Evolutionary conservation across 73 alveolate species (phyloP).

Genomic region (Stentor coeruleus): DNA sequence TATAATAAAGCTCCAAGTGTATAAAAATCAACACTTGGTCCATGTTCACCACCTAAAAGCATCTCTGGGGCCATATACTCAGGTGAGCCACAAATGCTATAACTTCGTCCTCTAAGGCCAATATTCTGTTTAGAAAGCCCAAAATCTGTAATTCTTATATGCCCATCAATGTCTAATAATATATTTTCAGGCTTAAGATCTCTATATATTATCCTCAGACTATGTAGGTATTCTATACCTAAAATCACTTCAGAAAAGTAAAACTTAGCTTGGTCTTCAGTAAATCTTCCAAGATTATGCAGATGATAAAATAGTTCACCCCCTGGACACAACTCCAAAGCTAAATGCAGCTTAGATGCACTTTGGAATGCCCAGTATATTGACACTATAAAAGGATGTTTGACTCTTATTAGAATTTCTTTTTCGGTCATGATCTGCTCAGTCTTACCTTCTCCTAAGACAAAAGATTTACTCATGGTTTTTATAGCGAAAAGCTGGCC

Average conservation of each 20-base stretch:
- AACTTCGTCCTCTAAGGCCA: conserved; percentile 53
- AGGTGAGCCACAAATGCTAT: conserved; percentile 92
- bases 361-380: conserved; percentile 69
- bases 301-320: conserved; percentile 79
- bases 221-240: conserved; percentile 61
- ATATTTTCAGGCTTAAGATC: conserved; percentile 91
- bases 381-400: conserved; percentile 55
- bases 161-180: conserved; percentile 84
- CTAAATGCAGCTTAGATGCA: conserved; percentile 51
- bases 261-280: conserved; percentile 49
- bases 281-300: conserved; percentile 49
- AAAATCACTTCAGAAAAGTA: conserved; percentile 53
- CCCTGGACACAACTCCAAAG: conserved; percentile 74
- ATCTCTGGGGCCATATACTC: conserved; percentile 95
- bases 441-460: conserved; percentile 53
- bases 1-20: conserved; percentile 90
- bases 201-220: conserved; percentile 36
- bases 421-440: conserved; percentile 54
- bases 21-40: conserved; percentile 76
- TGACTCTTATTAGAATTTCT: conserved; percentile 43
- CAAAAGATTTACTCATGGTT: conserved; percentile 28
- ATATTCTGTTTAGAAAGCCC: conserved; percentile 80
- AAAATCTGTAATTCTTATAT: conserved; percentile 69
- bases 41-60: conserved; percentile 84
- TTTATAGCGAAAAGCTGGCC: conserved; percentile 73